Evolutionary conservation across 306 rosid genomes (phyloP).

Genomic region (Quercus aquifolioides): DNA sequence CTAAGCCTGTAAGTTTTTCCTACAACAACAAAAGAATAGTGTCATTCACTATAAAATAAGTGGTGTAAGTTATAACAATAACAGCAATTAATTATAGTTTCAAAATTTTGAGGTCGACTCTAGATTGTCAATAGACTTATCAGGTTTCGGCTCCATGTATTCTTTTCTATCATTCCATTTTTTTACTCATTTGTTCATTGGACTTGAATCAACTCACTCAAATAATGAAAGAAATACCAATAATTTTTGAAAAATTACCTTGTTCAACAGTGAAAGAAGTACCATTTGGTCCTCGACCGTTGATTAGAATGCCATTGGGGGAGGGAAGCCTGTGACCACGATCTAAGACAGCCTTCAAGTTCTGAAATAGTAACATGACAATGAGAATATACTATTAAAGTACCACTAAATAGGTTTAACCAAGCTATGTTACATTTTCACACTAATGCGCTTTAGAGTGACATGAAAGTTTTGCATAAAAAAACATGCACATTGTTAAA

Average conservation of each 20-base stretch:
- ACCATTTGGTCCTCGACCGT: constrained; percentile 62
- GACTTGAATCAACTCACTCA: too few relatives aligned
- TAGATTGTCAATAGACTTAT: too few relatives aligned
- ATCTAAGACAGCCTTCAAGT: constrained; percentile 52
- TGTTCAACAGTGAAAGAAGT: constrained; percentile 61
- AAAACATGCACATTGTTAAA: too few relatives aligned
- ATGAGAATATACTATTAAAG: background rate
- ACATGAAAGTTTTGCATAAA: too few relatives aligned
- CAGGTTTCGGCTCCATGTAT: too few relatives aligned
- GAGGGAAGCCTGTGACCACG: constrained; percentile 71
- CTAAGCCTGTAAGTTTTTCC: constrained; percentile 94
- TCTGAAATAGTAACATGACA: constrained; percentile 36
- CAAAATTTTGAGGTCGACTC: background rate
- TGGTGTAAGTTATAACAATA: background rate
- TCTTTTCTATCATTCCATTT: too few relatives aligned
- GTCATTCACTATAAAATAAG: background rate
- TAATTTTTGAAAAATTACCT: constrained; percentile 33
- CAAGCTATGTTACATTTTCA: too few relatives aligned
- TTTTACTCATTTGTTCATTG: too few relatives aligned
- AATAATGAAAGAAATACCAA: too few relatives aligned
- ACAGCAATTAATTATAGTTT: background rate
- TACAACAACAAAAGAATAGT: background rate
- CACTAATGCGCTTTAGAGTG: too few relatives aligned
- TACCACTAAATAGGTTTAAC: too few relatives aligned
- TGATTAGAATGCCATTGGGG: constrained; percentile 68